These are phyloP conservation scores for Parastagonospora avenae DNA, from an alignment of 2,329 filamentous ascomycete genomes.

Conservation along the genomic window DNA sequence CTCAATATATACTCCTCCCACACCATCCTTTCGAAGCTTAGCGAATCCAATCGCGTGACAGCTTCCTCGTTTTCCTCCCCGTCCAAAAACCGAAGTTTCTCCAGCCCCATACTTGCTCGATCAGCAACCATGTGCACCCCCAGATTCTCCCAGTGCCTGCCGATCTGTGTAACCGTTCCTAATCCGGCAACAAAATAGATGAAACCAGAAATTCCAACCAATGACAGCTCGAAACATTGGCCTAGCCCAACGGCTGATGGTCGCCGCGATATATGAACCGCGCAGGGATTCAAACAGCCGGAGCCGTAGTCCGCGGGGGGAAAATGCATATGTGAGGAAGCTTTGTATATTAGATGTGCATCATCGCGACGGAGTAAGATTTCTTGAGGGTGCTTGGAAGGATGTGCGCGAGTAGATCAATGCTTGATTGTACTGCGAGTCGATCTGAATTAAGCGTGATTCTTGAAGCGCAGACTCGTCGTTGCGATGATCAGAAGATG, in stretches of 20 bases:
- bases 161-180: conserved; percentile 12
- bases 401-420: conserved; percentile 3
- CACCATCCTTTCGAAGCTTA: not conserved
- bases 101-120: not conserved
- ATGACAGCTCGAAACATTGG: conserved; percentile 4
- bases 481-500: not conserved
- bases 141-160: conserved; percentile 15
- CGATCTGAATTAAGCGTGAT: not conserved
- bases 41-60: conserved; percentile 7
- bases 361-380: conserved; percentile 2
- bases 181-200: conserved; percentile 5
- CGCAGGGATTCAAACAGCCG: conserved; percentile 34
- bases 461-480: not conserved
- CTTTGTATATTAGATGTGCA: conserved; percentile 18
- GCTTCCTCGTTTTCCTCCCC: conserved; percentile 13
- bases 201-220: conserved; percentile 2
- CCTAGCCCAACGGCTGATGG: conserved; percentile 22
- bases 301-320: conserved; percentile 16
- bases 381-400: conserved; percentile 12
- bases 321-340: conserved; percentile 12
- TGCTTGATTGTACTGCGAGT: not conserved
- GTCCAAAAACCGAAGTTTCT: conserved; percentile 5
- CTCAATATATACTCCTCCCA: conserved; percentile 11
- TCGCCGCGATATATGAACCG: conserved; percentile 30
- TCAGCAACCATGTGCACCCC: conserved; percentile 9